These are phyloP conservation scores for Oryza nivara DNA, from an alignment of 176 grass and related monocot genomes.

Conservation along the genomic window DNA sequence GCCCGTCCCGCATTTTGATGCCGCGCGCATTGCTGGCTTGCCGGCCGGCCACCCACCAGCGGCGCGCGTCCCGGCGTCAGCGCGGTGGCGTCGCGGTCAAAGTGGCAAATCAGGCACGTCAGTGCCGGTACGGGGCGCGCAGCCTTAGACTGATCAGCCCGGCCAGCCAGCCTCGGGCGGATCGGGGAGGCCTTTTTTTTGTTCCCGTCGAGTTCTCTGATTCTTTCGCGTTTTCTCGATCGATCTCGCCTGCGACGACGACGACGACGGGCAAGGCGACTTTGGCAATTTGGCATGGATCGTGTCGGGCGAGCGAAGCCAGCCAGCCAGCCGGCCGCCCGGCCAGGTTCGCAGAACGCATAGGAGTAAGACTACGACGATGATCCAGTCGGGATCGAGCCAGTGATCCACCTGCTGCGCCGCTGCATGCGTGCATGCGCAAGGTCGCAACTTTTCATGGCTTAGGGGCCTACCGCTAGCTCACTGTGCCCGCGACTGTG, in stretches of 20 bases:
- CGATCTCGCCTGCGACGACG: background rate
- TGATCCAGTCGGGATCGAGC: background rate
- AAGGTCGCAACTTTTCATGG: constrained; percentile 52
- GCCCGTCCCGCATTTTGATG: constrained; percentile 50
- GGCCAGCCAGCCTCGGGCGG: background rate
- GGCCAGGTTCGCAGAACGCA: background rate
- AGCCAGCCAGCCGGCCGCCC: too few relatives aligned
- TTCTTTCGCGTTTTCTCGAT: background rate
- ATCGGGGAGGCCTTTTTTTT: background rate
- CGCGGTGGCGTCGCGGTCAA: constrained; percentile 31
- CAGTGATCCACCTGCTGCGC: constrained; percentile 17
- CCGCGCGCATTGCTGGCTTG: background rate
- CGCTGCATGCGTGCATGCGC: constrained; percentile 39
- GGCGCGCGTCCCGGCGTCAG: background rate
- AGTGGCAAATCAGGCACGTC: constrained; percentile 36
- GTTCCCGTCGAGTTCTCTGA: background rate
- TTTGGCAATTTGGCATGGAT: constrained; percentile 6
- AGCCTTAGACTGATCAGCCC: constrained; percentile 13
- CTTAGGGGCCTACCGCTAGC: constrained; percentile 11
- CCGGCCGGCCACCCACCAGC: background rate
- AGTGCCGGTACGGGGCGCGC: constrained; percentile 21
- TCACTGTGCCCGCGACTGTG: background rate
- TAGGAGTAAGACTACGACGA: background rate
- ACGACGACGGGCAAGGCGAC: background rate
- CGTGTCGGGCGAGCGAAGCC: constrained; percentile 19